Percentiles rank a stretch among this genome's conserved stretches.
Evolutionary conservation across 169 alveolate genomes (phyloP).

Genomic region (Plasmodium vinckei): DNA sequence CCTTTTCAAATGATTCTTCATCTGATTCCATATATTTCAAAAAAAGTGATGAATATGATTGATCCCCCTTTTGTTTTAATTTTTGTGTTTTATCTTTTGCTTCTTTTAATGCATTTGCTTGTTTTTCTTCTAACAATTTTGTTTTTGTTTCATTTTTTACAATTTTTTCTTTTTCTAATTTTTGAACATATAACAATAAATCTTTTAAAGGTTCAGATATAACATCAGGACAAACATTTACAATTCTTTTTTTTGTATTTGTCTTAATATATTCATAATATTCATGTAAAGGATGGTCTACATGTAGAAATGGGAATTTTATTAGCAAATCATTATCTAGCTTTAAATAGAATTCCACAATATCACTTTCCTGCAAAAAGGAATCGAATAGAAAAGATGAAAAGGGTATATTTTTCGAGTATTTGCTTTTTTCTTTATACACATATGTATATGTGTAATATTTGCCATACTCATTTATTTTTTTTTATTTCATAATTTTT

Average conservation of each 20-base stretch:
- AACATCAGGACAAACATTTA: constrained; percentile 7
- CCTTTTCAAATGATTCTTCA: constrained; percentile 13
- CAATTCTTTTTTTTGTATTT: constrained; percentile 29
- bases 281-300: constrained; percentile 55
- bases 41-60: constrained; percentile 63
- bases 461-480: neutral
- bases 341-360: constrained; percentile 55
- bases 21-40: constrained; percentile 70
- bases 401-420: neutral
- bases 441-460: neutral
- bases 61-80: constrained; percentile 35
- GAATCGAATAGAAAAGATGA: neutral
- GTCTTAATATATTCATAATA: constrained; percentile 43
- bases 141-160: constrained; percentile 35
- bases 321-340: constrained; percentile 50
- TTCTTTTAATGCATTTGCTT: constrained; percentile 15
- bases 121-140: constrained; percentile 58
- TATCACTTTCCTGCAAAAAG: constrained; percentile 46
- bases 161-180: constrained; percentile 38
- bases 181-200: constrained; percentile 19
- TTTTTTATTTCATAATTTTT: no score
- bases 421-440: neutral
- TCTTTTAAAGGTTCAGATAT: constrained; percentile 26
- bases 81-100: constrained; percentile 22
- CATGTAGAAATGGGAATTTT: constrained; percentile 61